phyloP scores from a whole-genome alignment of 2,329 filamentous ascomycete genomes.

The Fusarium cicatricum region DNA sequence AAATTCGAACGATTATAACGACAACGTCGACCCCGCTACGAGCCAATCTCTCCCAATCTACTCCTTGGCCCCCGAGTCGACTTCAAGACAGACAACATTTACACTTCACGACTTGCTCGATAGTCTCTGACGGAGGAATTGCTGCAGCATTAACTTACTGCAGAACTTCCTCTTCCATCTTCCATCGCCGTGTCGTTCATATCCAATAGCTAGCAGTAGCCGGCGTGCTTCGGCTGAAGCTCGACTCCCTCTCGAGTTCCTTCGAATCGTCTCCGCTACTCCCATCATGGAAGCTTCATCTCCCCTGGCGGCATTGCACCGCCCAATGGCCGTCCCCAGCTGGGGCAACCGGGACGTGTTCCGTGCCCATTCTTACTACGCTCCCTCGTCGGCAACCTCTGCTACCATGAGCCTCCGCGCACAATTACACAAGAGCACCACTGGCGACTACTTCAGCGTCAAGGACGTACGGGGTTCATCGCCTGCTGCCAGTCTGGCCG shows the following conservation, averaged over 20 bases:
- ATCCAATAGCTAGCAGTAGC: slow-evolving; percentile 35
- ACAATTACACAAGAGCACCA: slow-evolving; percentile 65
- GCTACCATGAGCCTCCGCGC: slow-evolving; percentile 83
- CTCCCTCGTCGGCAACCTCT: slow-evolving; percentile 63
- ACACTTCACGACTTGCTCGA: slow-evolving; percentile 14
- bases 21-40: slow-evolving; percentile 39
- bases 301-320: slow-evolving; percentile 92
- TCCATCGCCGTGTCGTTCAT: slow-evolving; percentile 36
- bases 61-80: slow-evolving; percentile 23
- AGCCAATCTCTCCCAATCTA: slow-evolving; percentile 29
- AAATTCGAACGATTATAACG: slow-evolving; percentile 45
- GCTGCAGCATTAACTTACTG: slow-evolving; percentile 48
- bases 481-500: slow-evolving; percentile 87
- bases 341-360: slow-evolving; percentile 67
- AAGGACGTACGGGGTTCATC: slow-evolving; percentile 85
- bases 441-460: slow-evolving; percentile 87
- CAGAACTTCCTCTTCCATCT: slow-evolving; percentile 33
- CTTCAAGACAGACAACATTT: slow-evolving; percentile 13
- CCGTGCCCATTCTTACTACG: slow-evolving; percentile 58
- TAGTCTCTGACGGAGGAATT: slow-evolving; percentile 32
- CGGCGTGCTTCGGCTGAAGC: slow-evolving; percentile 29
- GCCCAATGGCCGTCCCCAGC: slow-evolving; percentile 66
- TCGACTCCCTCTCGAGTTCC: slow-evolving; percentile 30
- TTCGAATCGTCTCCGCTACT: slow-evolving; percentile 28
- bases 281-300: slow-evolving; percentile 88